Percentiles rank a stretch among this genome's conserved stretches.
Conservation (phyloP, 2,329 filamentous ascomycete genomes). For the Apiospora sp. region DNA sequence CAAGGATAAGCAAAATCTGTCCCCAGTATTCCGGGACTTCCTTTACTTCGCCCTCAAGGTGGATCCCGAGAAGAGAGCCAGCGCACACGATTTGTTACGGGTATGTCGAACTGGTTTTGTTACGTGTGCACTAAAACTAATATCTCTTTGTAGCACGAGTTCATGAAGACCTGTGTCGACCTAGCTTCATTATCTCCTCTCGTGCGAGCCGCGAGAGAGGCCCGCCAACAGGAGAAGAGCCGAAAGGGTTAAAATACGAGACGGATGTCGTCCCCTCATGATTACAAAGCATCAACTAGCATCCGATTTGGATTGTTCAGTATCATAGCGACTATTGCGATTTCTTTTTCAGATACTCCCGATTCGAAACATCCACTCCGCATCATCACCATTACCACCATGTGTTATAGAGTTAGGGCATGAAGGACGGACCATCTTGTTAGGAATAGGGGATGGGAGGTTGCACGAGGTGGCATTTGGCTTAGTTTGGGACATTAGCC, state of each 20-base stretch:
- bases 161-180: conserved; percentile 80
- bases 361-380: conserved; percentile 18
- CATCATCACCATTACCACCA: neutral
- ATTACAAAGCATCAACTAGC: conserved; percentile 18
- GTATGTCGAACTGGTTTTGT: conserved; percentile 62
- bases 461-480: neutral
- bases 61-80: conserved; percentile 95
- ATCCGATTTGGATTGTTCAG: conserved; percentile 5
- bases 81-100: conserved; percentile 89
- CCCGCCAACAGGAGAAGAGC: conserved; percentile 84
- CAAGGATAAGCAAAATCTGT: conserved; percentile 88
- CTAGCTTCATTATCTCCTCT: conserved; percentile 82
- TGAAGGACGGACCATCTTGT: conserved; percentile 8
- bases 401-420: conserved; percentile 17
- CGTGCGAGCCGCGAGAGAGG: conserved; percentile 84
- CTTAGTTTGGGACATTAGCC: neutral
- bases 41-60: conserved; percentile 93
- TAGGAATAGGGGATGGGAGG: neutral
- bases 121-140: conserved; percentile 31
- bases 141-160: conserved; percentile 68
- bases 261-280: neutral
- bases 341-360: conserved; percentile 22
- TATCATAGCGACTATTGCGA: conserved; percentile 21
- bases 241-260: conserved; percentile 62
- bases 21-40: conserved; percentile 87